phyloP scores from a whole-genome alignment of 495 filamentous ascomycete species.

The Penicillium longicatenatum region DNA sequence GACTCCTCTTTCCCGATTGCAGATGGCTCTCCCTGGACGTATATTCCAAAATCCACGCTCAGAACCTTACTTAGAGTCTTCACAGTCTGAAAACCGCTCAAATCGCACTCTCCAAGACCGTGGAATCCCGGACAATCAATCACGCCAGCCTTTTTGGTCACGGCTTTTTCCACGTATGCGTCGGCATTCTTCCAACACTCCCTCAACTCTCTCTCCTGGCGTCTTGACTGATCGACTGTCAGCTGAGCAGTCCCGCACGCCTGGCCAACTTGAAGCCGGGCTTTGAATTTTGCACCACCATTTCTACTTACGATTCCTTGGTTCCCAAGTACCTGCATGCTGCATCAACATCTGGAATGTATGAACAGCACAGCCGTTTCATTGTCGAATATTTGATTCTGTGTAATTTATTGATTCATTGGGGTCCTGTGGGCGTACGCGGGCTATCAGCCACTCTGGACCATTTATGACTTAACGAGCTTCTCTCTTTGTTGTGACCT shows the following conservation, averaged over 20 bases:
- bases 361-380: constrained; percentile 13
- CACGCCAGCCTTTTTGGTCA: constrained; percentile 16
- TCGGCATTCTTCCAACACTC: constrained; percentile 3
- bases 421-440: not conserved
- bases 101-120: not conserved
- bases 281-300: constrained; percentile 6
- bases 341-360: constrained; percentile 39
- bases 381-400: constrained; percentile 25
- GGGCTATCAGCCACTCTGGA: not conserved
- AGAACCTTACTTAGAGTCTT: constrained; percentile 1
- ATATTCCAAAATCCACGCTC: constrained; percentile 18
- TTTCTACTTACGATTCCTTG: constrained; percentile 8
- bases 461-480: constrained; percentile 4
- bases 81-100: not conserved
- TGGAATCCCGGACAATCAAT: not conserved
- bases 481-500: not conserved
- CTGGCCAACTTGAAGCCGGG: constrained; percentile 40
- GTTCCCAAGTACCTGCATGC: constrained; percentile 13
- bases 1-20: constrained; percentile 15
- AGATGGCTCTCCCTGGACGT: constrained; percentile 18
- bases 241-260: constrained; percentile 23
- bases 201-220: not conserved
- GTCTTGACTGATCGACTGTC: not conserved
- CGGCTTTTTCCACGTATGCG: constrained; percentile 27
- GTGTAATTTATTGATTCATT: constrained; percentile 22